Evolutionary conservation across 2,329 filamentous ascomycete species (phyloP).

Genomic region (Conoideocrella luteorostrata): DNA sequence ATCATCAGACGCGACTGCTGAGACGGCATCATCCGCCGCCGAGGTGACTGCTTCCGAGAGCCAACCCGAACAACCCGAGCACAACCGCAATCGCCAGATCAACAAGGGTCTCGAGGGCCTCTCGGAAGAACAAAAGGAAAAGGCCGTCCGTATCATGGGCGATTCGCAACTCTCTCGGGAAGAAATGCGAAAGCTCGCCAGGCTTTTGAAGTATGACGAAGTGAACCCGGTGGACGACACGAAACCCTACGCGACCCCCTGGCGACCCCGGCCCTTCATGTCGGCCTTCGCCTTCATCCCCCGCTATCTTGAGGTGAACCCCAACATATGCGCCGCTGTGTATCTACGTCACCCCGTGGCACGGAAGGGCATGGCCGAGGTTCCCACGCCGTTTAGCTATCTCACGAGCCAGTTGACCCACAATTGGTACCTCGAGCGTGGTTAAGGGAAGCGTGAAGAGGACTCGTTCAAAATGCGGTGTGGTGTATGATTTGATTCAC

Average conservation of each 20-base stretch:
- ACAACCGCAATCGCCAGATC: conserved; percentile 25
- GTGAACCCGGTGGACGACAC: conserved; percentile 69
- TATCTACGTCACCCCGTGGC: conserved; percentile 93
- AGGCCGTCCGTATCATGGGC: conserved; percentile 27
- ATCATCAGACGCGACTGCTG: conserved; percentile 8
- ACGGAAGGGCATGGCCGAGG: conserved; percentile 70
- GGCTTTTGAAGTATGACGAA: conserved; percentile 54
- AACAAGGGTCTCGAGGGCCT: conserved; percentile 29
- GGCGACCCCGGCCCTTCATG: conserved; percentile 83
- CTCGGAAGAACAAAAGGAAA: conserved; percentile 24
- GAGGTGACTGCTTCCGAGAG: not conserved
- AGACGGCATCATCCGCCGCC: conserved; percentile 11
- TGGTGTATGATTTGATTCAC: not conserved
- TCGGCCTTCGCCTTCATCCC: conserved; percentile 91
- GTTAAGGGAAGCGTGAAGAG: conserved; percentile 46
- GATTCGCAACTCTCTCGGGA: conserved; percentile 32
- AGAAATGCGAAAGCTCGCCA: conserved; percentile 48
- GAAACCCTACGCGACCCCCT: conserved; percentile 89
- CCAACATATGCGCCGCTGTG: conserved; percentile 90
- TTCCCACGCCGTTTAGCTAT: conserved; percentile 73
- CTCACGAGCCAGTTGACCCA: conserved; percentile 74
- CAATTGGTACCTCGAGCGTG: conserved; percentile 86
- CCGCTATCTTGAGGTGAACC: conserved; percentile 93
- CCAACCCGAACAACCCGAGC: conserved; percentile 15
- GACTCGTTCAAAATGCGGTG: no score